Conservation (phyloP, 2,329 filamentous ascomycete species). For the Clarireedia monteithiana region DNA sequence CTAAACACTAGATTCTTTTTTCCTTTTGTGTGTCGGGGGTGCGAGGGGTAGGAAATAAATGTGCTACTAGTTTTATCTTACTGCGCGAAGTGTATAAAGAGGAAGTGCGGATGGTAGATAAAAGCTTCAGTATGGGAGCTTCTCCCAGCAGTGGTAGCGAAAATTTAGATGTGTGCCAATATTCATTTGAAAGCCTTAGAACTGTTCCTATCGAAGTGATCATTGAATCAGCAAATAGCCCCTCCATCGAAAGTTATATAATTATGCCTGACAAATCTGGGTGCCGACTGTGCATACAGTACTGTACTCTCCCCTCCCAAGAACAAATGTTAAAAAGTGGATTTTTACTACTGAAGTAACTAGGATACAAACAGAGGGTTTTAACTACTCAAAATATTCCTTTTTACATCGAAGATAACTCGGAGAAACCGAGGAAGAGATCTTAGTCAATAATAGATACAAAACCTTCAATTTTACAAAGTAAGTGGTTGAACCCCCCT, state of each 20-base stretch:
- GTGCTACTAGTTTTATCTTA: conserved; percentile 30
- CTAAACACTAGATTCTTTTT: conserved; percentile 20
- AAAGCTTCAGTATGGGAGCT: conserved; percentile 21
- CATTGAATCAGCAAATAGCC: not conserved
- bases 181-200: conserved; percentile 7
- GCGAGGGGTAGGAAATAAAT: conserved; percentile 21
- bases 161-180: conserved; percentile 29
- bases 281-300: too few relatives aligned
- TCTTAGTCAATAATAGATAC: too few relatives aligned
- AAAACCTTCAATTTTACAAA: too few relatives aligned
- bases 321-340: too few relatives aligned
- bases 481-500: too few relatives aligned
- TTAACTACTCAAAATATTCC: too few relatives aligned
- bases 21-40: conserved; percentile 19
- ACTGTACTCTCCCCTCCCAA: too few relatives aligned
- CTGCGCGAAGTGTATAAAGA: conserved; percentile 25
- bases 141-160: conserved; percentile 12
- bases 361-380: too few relatives aligned
- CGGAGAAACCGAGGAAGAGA: too few relatives aligned
- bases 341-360: too few relatives aligned
- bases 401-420: too few relatives aligned
- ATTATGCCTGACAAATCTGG: not conserved
- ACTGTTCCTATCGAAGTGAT: too few relatives aligned
- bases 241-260: not conserved
- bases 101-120: conserved; percentile 12